Conservation (phyloP, 768 basidiomycete species). For the Cubamyces lactineus region DNA sequence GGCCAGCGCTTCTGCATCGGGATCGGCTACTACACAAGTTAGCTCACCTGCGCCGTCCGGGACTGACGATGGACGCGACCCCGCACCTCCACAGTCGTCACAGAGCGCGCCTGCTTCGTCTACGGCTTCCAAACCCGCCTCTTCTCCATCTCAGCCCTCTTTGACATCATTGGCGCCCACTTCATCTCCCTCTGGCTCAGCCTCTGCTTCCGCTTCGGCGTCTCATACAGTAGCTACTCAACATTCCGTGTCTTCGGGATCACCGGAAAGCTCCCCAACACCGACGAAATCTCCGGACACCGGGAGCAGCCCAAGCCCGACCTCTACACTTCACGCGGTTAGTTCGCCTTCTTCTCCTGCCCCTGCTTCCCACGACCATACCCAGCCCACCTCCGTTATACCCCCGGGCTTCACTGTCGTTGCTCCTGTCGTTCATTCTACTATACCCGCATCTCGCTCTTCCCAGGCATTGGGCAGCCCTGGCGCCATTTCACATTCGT, state of each 20-base stretch:
- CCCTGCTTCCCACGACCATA: slow-evolving; percentile 11
- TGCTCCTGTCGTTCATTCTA: slow-evolving; percentile 14
- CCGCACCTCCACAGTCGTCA: slow-evolving; percentile 6
- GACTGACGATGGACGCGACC: slow-evolving; percentile 2
- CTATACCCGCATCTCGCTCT: background rate
- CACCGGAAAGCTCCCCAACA: background rate
- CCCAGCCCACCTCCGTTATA: slow-evolving; percentile 10
- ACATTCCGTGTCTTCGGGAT: background rate
- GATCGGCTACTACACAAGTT: slow-evolving; percentile 8
- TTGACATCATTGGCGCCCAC: slow-evolving; percentile 1
- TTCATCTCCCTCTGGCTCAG: background rate
- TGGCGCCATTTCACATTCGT: slow-evolving; percentile 7
- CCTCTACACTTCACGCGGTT: slow-evolving; percentile 16
- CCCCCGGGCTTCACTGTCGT: slow-evolving; percentile 11
- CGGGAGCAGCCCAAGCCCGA: background rate
- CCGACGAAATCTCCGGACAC: background rate
- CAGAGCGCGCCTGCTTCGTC: slow-evolving; percentile 3
- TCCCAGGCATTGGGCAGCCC: background rate
- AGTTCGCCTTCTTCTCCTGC: slow-evolving; percentile 21
- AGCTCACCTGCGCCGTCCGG: slow-evolving; percentile 14
- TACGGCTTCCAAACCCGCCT: slow-evolving; percentile 2
- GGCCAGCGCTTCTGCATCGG: background rate
- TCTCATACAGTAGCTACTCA: slow-evolving; percentile 5
- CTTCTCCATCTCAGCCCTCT: slow-evolving; percentile 4
- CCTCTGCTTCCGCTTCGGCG: slow-evolving; percentile 3